Conservation (phyloP, 2,329 filamentous ascomycete genomes). For the Claviceps maximensis region DNA sequence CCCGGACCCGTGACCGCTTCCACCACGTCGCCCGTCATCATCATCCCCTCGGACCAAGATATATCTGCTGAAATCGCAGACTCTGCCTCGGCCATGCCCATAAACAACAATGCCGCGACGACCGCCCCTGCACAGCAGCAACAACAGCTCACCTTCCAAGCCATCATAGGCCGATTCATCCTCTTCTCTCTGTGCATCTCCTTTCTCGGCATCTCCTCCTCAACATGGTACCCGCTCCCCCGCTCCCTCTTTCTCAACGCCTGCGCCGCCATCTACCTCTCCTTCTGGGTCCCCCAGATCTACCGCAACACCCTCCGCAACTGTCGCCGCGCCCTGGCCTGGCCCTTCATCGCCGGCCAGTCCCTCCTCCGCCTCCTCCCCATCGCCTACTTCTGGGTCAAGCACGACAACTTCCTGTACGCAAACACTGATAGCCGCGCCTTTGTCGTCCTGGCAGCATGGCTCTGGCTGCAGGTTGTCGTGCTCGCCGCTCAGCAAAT, state of each 20-base stretch:
- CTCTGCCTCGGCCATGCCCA: conserved; percentile 23
- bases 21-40: conserved; percentile 39
- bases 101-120: background rate
- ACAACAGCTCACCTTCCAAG: conserved; percentile 33
- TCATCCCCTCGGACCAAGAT: conserved; percentile 51
- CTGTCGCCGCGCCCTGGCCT: conserved; percentile 78
- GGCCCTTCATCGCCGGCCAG: conserved; percentile 81
- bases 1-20: conserved; percentile 30
- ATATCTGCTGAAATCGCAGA: conserved; percentile 46
- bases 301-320: conserved; percentile 81
- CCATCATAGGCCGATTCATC: conserved; percentile 43
- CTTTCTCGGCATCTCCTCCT: conserved; percentile 45
- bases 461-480: conserved; percentile 81
- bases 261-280: conserved; percentile 64
- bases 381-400: conserved; percentile 74
- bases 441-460: conserved; percentile 48
- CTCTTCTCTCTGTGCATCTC: conserved; percentile 41
- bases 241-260: conserved; percentile 47
- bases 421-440: conserved; percentile 53
- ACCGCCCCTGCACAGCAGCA: conserved; percentile 8
- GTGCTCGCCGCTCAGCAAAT: conserved; percentile 70
- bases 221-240: conserved; percentile 43
- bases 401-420: conserved; percentile 68
- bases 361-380: conserved; percentile 66
- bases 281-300: conserved; percentile 88